Evolutionary conservation across 495 filamentous ascomycete species (phyloP), one percentile per base, ranked within the genome.

Genomic region (Xylaria venustula): DNA sequence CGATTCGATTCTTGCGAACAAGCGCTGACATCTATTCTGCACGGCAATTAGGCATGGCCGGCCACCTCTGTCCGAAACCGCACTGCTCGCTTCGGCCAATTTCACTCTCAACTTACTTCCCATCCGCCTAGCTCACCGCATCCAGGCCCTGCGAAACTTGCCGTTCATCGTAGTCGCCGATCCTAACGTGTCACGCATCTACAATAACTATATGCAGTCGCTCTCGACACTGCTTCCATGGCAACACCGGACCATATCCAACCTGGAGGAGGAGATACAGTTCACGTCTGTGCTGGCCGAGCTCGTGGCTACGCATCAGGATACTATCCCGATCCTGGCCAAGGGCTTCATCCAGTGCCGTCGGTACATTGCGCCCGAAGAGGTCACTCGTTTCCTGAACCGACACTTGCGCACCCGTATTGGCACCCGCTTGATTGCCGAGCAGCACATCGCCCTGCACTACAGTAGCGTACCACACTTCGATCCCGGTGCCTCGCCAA

Each of bases 141-240:
- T 98, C 47, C 88, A 96, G 73, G 89, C 90, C 1, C 77, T 98
- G 12, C 87, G 93, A 56, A 96, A 96, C 74, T 85, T 98, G 3
- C 95, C 94, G 1, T 98, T 90, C 74, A 98, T 98, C 67, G 93
- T 98, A 46, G 94, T 98, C 17, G 92, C 93, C 0, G 98, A 98
- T 71, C 90, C 92, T 1, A 89, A 96, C 68, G 90, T 98, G 54
- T 87, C 88, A 30, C 86, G 86, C 63, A 98, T 98, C 57, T 97
- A 97, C 77, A 85, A 90, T 69, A 97, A 96, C 74, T 98, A 98
- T 74, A 77, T 93, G 41, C 92, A 97, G 69, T 96, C 91, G 4
- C 80, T 98, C 1, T 92, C 90, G 4, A 95, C 90, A 3, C 82
- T 98, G 7, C 83, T 97, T 1, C 90, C 91, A 2, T 97, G 91